Evolutionary conservation across 1,284 basidiomycete genomes (phyloP).

Genomic region (Coniferiporia sulphurascens): DNA sequence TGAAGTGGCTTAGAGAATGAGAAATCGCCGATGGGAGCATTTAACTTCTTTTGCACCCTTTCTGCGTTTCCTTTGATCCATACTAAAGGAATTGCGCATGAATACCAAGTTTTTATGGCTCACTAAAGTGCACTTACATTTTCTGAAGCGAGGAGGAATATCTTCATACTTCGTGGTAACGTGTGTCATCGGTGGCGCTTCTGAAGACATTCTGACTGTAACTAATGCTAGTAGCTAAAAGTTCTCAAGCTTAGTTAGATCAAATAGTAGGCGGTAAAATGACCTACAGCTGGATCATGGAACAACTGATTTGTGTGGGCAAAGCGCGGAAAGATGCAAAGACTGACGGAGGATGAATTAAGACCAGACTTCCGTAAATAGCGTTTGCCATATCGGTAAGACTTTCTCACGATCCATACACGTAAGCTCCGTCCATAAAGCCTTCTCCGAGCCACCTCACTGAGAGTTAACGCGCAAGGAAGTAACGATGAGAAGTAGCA

Average conservation of each 20-base stretch:
- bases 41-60: conserved; percentile 7
- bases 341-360: not conserved
- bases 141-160: conserved; percentile 14
- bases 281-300: not conserved
- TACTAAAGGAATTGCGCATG: not conserved
- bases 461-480: too few relatives aligned
- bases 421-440: not conserved
- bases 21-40: conserved; percentile 4
- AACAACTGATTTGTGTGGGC: not conserved
- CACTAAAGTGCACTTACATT: not conserved
- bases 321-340: conserved; percentile 4
- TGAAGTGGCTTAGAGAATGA: not conserved
- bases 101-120: not conserved
- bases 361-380: not conserved
- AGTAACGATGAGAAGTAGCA: too few relatives aligned
- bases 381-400: not conserved
- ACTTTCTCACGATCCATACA: not conserved
- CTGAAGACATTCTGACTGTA: conserved; percentile 1
- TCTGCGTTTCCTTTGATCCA: conserved; percentile 13
- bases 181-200: conserved; percentile 12
- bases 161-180: conserved; percentile 14
- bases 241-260: not conserved
- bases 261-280: not conserved
- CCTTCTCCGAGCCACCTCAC: too few relatives aligned
- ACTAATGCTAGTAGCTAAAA: not conserved